These are phyloP conservation scores for Boletellus ananas DNA, from an alignment of 768 basidiomycete species.

Conservation along the genomic window DNA sequence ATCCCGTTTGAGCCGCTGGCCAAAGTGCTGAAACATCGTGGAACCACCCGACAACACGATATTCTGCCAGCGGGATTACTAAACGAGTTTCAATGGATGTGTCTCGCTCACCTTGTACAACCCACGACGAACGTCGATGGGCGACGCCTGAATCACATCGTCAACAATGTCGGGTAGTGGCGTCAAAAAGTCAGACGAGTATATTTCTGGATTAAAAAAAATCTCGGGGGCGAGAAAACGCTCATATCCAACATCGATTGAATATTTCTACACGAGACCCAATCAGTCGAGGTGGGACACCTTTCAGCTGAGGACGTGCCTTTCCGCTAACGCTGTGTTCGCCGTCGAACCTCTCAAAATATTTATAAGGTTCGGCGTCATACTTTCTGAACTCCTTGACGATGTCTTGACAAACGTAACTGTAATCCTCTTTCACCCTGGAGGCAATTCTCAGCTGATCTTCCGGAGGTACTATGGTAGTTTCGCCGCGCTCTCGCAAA, in stretches of 20 bases:
- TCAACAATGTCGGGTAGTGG: conserved; percentile 96
- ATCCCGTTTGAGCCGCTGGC: conserved; percentile 93
- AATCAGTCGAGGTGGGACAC: conserved; percentile 2
- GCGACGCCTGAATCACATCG: conserved; percentile 90
- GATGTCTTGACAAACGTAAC: conserved; percentile 98
- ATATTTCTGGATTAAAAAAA: conserved; percentile 99
- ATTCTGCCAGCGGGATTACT: conserved; percentile 51
- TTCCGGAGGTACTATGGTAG: conserved; percentile 85
- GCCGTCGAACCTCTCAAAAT: conserved; percentile 90
- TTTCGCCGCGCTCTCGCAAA: conserved; percentile 93
- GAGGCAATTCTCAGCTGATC: conserved; percentile 90
- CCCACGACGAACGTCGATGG: conserved; percentile 95
- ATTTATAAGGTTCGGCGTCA: conserved; percentile 92
- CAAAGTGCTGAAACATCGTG: conserved; percentile 99
- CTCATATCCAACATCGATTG: conserved; percentile 94
- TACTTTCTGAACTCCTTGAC: conserved; percentile 99
- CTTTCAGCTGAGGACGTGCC: conserved; percentile 42
- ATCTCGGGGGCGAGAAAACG: conserved; percentile 99
- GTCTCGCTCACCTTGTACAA: conserved; percentile 75
- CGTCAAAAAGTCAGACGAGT: conserved; percentile 95
- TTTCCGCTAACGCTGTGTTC: conserved; percentile 91
- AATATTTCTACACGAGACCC: conserved; percentile 67
- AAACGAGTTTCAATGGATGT: neutral
- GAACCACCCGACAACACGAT: conserved; percentile 96
- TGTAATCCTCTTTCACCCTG: conserved; percentile 96